These are phyloP conservation scores for Ganoderma boninense DNA, from an alignment of 1,284 basidiomycete species.

Conservation along the genomic window DNA sequence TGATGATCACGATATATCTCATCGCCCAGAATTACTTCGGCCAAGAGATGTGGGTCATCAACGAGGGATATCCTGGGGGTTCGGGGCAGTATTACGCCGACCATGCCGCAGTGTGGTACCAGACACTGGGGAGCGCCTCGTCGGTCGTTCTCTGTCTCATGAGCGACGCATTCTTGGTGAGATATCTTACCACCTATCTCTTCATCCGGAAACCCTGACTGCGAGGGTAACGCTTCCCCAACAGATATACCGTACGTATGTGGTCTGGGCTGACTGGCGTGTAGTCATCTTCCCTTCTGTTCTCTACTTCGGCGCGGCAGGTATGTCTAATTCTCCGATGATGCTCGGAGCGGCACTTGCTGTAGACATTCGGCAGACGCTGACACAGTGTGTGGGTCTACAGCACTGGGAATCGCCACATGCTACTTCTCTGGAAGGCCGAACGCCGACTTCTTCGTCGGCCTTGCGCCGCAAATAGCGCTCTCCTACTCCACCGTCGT, in stretches of 20 bases:
- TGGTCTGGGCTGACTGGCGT: conserved; percentile 23
- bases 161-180: conserved; percentile 24
- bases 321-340: neutral
- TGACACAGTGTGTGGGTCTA: neutral
- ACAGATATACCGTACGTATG: conserved; percentile 25
- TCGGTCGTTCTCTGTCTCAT: conserved; percentile 13
- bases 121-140: conserved; percentile 24
- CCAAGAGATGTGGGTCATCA: conserved; percentile 34
- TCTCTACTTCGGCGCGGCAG: conserved; percentile 19
- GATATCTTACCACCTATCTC: neutral
- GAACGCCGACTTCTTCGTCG: neutral
- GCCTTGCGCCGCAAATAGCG: neutral
- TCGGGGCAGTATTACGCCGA: conserved; percentile 21
- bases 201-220: neutral
- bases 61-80: conserved; percentile 28
- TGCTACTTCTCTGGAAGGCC: conserved; percentile 18
- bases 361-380: neutral
- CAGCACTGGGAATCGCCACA: conserved; percentile 21
- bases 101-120: conserved; percentile 29
- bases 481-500: conserved; percentile 19
- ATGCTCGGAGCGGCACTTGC: neutral
- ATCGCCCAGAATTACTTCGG: conserved; percentile 32
- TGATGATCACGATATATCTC: conserved; percentile 31
- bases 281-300: conserved; percentile 15
- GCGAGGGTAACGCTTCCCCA: neutral